Base-by-base conservation (phyloP, 169 alveolate genomes). In the Amoebophrya sp. region DNA sequence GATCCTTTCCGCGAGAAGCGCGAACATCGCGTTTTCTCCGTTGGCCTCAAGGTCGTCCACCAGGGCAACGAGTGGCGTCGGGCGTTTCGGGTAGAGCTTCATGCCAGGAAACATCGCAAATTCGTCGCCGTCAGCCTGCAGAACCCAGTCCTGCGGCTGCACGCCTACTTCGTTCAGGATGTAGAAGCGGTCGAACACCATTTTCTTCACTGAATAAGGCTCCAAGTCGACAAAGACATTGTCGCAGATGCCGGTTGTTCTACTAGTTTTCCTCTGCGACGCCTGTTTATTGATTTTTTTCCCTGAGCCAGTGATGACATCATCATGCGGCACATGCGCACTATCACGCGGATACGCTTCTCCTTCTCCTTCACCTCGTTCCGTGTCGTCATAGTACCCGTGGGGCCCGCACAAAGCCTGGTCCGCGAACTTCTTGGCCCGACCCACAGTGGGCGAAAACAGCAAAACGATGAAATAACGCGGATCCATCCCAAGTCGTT, bases 81-180 rank as follows among this genome's bases (percentile, higher is more conserved):
- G n/a, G n/a, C n/a, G n/a, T n/a, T n/a, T n/a, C n/a, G n/a, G n/a
- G n/a, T n/a, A n/a, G n/a, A n/a, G n/a, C n/a, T n/a, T 7, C 83
- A 66, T 66, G 39, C 83, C 83, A 7, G 83, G 83, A 66, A 66
- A 66, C 83, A 66, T 66, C 32, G 83, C 83, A 1, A 66, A 25
- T 25, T 66, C 83, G 35, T 66, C 83, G 83, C 83, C 83, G 83
- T 66, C 83, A 66, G 83, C 83, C 35, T 66, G 83, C 83, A 66
- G 35, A 25, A 66, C 35, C 83, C 83, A 66, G 18, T 66, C 83
- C 0, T 25, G 83, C 7, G 35, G 12, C 0, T 7, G 12, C 0
- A 66, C 83, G 0, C 83, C 83, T 3, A 66, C 83, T 25, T 25
- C 29, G 10, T 66, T n/a, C 35, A 66, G 83, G 2, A 66, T 2